Conservation (phyloP, 805 yeast genomes). For the Ogataea populi-albae region DNA sequence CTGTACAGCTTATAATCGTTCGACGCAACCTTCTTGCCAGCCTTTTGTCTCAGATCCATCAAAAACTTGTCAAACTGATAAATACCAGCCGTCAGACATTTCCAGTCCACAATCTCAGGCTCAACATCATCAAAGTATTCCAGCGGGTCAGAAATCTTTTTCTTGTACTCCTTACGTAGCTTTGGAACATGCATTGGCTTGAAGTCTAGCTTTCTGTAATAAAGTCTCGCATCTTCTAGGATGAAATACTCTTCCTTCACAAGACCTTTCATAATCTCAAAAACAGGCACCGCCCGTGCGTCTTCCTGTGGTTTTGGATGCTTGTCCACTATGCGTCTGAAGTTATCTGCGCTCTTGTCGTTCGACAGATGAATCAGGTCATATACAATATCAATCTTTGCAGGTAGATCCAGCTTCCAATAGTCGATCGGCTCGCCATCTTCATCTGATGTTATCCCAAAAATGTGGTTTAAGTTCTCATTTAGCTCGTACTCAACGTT, state of each 20-base stretch:
- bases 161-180: constrained; percentile 28
- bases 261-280: constrained; percentile 12
- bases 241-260: constrained; percentile 32
- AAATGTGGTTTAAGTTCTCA: constrained; percentile 13
- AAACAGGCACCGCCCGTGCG: constrained; percentile 22
- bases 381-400: constrained; percentile 49
- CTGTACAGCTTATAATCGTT: constrained; percentile 30
- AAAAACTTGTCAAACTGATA: constrained; percentile 40
- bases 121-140: constrained; percentile 28
- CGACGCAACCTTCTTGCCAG: constrained; percentile 27
- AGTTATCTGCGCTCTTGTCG: constrained; percentile 41
- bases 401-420: constrained; percentile 36
- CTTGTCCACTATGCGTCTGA: constrained; percentile 48
- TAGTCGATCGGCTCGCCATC: constrained; percentile 15
- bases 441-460: constrained; percentile 4
- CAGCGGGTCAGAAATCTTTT: constrained; percentile 21
- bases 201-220: constrained; percentile 35
- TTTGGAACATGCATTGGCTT: constrained; percentile 36
- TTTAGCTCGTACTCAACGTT: constrained; percentile 30
- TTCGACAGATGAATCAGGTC: constrained; percentile 38
- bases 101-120: constrained; percentile 37
- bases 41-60: constrained; percentile 29
- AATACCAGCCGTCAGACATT: constrained; percentile 41
- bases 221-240: constrained; percentile 53
- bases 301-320: constrained; percentile 28